Conservation (phyloP, 1,284 basidiomycete species). For the Leccinum variabile region DNA sequence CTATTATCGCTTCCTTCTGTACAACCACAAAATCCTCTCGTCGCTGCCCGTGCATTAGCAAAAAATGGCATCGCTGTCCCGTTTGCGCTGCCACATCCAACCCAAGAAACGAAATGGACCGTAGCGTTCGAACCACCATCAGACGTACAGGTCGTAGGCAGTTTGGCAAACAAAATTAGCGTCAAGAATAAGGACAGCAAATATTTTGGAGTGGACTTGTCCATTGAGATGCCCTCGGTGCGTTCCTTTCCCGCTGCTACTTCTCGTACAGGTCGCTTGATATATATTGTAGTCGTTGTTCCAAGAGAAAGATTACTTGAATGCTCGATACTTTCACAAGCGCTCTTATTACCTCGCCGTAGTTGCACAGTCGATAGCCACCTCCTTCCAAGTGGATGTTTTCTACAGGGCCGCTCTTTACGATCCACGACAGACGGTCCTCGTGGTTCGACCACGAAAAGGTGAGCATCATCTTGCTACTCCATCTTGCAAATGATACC, state of each 20-base stretch:
- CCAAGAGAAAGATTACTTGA: conserved; percentile 93
- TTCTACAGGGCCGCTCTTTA: conserved; percentile 60
- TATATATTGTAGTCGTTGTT: conserved; percentile 61
- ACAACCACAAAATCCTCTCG: conserved; percentile 63
- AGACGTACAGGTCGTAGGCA: conserved; percentile 71
- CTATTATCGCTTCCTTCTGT: conserved; percentile 60
- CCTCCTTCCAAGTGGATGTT: conserved; percentile 52
- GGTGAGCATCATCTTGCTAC: conserved; percentile 43
- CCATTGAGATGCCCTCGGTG: conserved; percentile 86
- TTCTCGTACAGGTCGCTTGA: conserved; percentile 3
- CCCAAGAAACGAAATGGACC: conserved; percentile 76
- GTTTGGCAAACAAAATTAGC: conserved; percentile 68
- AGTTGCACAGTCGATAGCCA: conserved; percentile 66
- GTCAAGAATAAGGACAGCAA: conserved; percentile 65
- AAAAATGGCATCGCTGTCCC: conserved; percentile 59
- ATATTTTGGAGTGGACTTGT: conserved; percentile 78
- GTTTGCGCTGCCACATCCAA: conserved; percentile 61
- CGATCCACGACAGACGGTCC: conserved; percentile 67
- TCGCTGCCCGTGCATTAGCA: conserved; percentile 52
- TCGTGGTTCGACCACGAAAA: conserved; percentile 59
- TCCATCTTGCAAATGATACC: conserved; percentile 21
- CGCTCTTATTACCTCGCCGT: conserved; percentile 87
- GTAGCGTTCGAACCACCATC: conserved; percentile 69
- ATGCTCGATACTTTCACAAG: conserved; percentile 92
- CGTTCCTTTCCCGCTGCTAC: conserved; percentile 29